Evolutionary conservation across 2,329 filamentous ascomycete genomes (phyloP).

Genomic region (Sordariomycetes sp.): DNA sequence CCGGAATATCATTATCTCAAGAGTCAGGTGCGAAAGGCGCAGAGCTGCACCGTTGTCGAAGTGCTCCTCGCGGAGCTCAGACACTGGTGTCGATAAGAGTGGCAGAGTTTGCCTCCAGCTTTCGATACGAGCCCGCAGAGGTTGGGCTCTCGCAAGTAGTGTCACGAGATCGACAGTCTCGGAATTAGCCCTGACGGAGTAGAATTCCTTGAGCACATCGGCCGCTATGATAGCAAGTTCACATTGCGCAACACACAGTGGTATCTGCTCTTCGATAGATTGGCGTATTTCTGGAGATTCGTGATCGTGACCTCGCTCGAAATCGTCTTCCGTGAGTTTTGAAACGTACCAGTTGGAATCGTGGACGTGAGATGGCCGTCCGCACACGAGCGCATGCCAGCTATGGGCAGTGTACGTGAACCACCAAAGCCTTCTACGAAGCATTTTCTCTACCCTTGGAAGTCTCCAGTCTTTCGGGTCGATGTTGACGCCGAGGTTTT

Average conservation of each 20-base stretch:
- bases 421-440: slow-evolving; percentile 16
- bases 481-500: slow-evolving; percentile 12
- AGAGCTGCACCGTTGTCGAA: slow-evolving; percentile 11
- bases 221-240: slow-evolving; percentile 11
- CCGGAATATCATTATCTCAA: slow-evolving; percentile 15
- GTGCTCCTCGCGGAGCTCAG: slow-evolving; percentile 11
- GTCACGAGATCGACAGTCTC: slow-evolving; percentile 3
- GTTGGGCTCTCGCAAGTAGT: slow-evolving; percentile 12
- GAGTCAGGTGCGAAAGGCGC: slow-evolving; percentile 12
- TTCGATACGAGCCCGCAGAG: slow-evolving; percentile 12
- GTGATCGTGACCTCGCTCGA: slow-evolving; percentile 6
- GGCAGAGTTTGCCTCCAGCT: slow-evolving; percentile 14
- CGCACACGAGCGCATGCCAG: slow-evolving; percentile 11
- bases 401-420: slow-evolving; percentile 12
- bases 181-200: slow-evolving; percentile 9
- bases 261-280: slow-evolving; percentile 1
- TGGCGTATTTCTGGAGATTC: neutral
- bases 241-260: slow-evolving; percentile 11
- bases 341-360: slow-evolving; percentile 12
- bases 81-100: slow-evolving; percentile 11
- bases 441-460: slow-evolving; percentile 11
- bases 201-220: slow-evolving; percentile 13
- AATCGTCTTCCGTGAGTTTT: slow-evolving; percentile 8
- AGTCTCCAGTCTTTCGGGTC: slow-evolving; percentile 12
- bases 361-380: slow-evolving; percentile 11